These are phyloP conservation scores for Alloteropsis semialata DNA, from an alignment of 176 grass and related monocot genomes.

Conservation along the genomic window DNA sequence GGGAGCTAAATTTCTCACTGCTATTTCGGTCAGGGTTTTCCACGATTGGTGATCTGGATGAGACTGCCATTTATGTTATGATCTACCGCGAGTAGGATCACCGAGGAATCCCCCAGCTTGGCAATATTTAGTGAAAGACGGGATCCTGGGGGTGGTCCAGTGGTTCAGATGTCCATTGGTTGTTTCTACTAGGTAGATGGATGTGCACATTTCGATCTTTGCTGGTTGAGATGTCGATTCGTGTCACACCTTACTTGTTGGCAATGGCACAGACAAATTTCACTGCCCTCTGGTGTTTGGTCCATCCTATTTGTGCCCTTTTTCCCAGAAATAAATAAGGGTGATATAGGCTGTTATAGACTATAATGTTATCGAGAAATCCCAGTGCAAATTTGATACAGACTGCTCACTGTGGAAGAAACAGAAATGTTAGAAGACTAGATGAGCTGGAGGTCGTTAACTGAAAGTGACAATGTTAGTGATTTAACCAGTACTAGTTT, in stretches of 20 bases:
- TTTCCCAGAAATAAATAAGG: neutral
- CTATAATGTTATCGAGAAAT: neutral
- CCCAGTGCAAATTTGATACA: neutral
- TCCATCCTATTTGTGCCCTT: neutral
- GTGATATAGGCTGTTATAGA: neutral
- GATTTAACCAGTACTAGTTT: neutral
- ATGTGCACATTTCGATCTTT: constrained; percentile 1
- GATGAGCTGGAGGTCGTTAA: neutral
- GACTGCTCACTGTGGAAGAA: neutral
- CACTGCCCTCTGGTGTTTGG: neutral
- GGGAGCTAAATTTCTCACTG: neutral
- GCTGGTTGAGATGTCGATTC: constrained; percentile 12
- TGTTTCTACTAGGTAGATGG: neutral
- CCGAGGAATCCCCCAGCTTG: neutral
- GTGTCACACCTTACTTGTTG: neutral
- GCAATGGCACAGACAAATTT: neutral
- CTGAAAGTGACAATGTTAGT: neutral
- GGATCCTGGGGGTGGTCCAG: constrained; percentile 20
- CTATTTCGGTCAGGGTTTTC: neutral
- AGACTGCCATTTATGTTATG: neutral
- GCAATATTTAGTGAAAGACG: constrained; percentile 7
- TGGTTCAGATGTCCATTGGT: constrained; percentile 26
- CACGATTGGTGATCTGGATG: neutral
- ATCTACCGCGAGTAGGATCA: neutral
- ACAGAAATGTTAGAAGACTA: neutral